Percentiles rank a stretch among this genome's conserved stretches.
Conservation (phyloP, 1,284 basidiomycete species). For the Peniophora sp. region DNA sequence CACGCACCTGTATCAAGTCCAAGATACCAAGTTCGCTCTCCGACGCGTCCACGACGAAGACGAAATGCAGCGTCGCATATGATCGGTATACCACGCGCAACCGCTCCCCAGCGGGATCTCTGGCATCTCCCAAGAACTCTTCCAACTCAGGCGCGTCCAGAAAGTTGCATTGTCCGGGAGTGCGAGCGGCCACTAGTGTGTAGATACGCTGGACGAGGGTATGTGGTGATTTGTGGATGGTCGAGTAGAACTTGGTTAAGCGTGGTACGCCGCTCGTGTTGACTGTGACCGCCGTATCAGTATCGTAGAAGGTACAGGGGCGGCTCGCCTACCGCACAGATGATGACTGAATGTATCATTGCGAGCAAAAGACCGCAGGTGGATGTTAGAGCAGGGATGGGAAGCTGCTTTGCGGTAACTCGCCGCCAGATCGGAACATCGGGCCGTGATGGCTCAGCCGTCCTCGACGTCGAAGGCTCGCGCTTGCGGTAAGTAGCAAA, state of each 20-base stretch:
- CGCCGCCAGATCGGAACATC: background rate
- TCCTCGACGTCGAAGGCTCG: no score
- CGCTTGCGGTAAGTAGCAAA: no score
- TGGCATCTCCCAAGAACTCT: conserved; percentile 55
- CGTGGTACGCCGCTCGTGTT: conserved; percentile 87
- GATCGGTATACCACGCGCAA: conserved; percentile 76
- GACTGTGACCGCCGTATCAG: conserved; percentile 37
- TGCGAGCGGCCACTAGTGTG: conserved; percentile 71
- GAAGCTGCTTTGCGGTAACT: no score
- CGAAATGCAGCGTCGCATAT: conserved; percentile 96
- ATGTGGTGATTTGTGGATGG: conserved; percentile 69
- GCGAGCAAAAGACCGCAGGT: no score
- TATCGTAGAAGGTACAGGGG: conserved; percentile 9
- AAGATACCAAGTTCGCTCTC: conserved; percentile 96
- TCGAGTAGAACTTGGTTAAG: conserved; percentile 94
- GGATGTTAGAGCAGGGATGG: no score
- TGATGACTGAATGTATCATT: conserved; percentile 88
- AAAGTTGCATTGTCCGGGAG: conserved; percentile 82
- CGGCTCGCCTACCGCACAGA: conserved; percentile 35
- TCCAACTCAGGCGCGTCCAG: conserved; percentile 87
- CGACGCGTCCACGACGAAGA: conserved; percentile 91
- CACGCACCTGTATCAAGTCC: conserved; percentile 89
- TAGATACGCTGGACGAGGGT: conserved; percentile 80
- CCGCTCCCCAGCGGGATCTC: conserved; percentile 31
- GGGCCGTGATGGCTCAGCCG: background rate